Percentiles rank a stretch among this genome's conserved stretches.
Evolutionary conservation across 2,329 filamentous ascomycete species (phyloP).

Genomic region (Paramyrothecium roridum): DNA sequence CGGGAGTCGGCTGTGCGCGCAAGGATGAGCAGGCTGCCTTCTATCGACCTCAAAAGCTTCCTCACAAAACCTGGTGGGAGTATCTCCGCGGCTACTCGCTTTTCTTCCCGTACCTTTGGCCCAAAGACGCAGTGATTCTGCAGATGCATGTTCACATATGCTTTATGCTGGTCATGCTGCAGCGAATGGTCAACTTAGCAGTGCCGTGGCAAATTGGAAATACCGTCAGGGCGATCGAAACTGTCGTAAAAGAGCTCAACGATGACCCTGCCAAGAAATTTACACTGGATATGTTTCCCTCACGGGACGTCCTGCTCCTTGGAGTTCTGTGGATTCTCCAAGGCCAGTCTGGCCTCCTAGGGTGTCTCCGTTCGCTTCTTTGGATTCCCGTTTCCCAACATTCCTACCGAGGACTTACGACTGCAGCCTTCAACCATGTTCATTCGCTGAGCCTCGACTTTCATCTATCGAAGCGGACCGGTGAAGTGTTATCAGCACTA

Average conservation of each 20-base stretch:
- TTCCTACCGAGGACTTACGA: constrained; percentile 90
- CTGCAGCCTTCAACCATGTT: constrained; percentile 95
- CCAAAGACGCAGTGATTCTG: constrained; percentile 69
- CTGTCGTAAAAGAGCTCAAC: constrained; percentile 72
- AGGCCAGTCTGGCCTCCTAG: constrained; percentile 82
- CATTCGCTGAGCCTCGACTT: constrained; percentile 94
- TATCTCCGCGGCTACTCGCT: constrained; percentile 89
- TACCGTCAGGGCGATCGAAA: too few relatives aligned
- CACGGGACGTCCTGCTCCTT: constrained; percentile 30
- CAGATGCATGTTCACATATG: constrained; percentile 79
- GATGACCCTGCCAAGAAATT: constrained; percentile 22
- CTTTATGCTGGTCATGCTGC: constrained; percentile 73
- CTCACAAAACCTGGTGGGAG: constrained; percentile 91
- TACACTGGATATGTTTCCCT: constrained; percentile 28
- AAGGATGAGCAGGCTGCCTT: constrained; percentile 72
- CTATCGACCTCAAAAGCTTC: constrained; percentile 82
- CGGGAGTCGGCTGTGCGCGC: constrained; percentile 21
- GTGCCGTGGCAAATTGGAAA: constrained; percentile 78
- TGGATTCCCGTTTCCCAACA: constrained; percentile 98
- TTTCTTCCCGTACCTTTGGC: constrained; percentile 97
- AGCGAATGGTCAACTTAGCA: constrained; percentile 80
- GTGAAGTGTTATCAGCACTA: constrained; percentile 90
- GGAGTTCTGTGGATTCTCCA: constrained; percentile 81
- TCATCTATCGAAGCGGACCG: constrained; percentile 92
- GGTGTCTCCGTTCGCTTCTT: constrained; percentile 75